Evolutionary conservation across 2,329 filamentous ascomycete genomes (phyloP).

Genomic region (Hymenoscyphus infarciens): DNA sequence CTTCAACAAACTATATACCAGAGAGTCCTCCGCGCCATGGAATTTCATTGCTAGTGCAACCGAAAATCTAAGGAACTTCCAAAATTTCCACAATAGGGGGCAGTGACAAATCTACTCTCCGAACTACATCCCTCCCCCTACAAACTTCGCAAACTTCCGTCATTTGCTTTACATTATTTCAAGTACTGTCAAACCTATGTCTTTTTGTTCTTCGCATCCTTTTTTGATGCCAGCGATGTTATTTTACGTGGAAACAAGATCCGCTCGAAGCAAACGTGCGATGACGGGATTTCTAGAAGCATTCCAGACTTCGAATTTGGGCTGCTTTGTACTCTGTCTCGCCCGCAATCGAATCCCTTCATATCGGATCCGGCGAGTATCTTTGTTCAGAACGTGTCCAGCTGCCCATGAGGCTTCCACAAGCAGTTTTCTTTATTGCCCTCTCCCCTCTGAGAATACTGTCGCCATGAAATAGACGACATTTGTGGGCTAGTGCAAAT

Average conservation of each 20-base stretch:
- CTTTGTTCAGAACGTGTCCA: neutral
- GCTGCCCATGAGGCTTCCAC: neutral
- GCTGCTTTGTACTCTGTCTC: slow-evolving; percentile 2
- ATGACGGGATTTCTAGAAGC: neutral
- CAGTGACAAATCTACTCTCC: no score
- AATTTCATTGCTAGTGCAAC: no score
- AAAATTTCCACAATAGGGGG: no score
- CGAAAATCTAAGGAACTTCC: no score
- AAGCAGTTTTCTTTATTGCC: neutral
- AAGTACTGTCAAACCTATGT: neutral
- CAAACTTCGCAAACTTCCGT: no score
- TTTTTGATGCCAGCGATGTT: neutral
- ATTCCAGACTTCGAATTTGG: neutral
- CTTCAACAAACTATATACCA: no score
- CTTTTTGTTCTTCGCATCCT: neutral
- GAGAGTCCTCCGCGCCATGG: no score
- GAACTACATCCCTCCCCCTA: no score
- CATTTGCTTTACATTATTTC: no score
- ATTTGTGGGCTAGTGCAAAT: neutral
- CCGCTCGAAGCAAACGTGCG: neutral
- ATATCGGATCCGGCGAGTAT: slow-evolving; percentile 2
- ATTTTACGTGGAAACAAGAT: neutral
- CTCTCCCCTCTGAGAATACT: neutral
- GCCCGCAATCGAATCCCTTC: neutral
- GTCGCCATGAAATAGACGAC: neutral